Evolutionary conservation across 2,329 filamentous ascomycete genomes (phyloP).

Genomic region (Xylaria sp.): DNA sequence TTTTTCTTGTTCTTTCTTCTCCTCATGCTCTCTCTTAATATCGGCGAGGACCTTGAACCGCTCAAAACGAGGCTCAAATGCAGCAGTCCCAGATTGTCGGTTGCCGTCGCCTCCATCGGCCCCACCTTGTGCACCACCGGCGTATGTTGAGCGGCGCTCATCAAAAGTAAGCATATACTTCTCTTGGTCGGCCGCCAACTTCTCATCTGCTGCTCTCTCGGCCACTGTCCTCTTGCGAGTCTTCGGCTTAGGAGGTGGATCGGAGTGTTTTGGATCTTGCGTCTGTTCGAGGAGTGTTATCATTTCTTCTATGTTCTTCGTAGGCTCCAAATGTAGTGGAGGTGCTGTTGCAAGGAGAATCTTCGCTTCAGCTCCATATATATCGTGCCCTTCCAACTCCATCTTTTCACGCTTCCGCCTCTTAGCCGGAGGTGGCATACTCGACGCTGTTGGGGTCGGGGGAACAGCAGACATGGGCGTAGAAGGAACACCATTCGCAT

Average conservation of each 20-base stretch:
- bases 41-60: slow-evolving; percentile 89
- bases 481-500: slow-evolving; percentile 59
- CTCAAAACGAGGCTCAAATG: slow-evolving; percentile 85
- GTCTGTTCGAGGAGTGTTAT: slow-evolving; percentile 72
- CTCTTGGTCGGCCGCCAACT: slow-evolving; percentile 84
- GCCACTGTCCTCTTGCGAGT: slow-evolving; percentile 90
- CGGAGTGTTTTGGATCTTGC: slow-evolving; percentile 75
- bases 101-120: slow-evolving; percentile 70
- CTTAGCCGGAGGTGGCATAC: slow-evolving; percentile 64
- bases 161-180: slow-evolving; percentile 92
- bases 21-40: slow-evolving; percentile 76
- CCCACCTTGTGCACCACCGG: slow-evolving; percentile 59
- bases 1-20: slow-evolving; percentile 78
- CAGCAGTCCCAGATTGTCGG: slow-evolving; percentile 68
- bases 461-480: slow-evolving; percentile 65
- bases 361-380: slow-evolving; percentile 75
- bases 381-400: slow-evolving; percentile 74
- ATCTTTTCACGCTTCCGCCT: slow-evolving; percentile 71
- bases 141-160: slow-evolving; percentile 70
- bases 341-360: slow-evolving; percentile 74
- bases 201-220: slow-evolving; percentile 93
- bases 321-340: slow-evolving; percentile 77
- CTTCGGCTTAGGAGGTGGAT: slow-evolving; percentile 80
- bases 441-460: slow-evolving; percentile 62
- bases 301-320: slow-evolving; percentile 67